Percentiles rank a stretch among this genome's conserved stretches.
Evolutionary conservation across 2,329 filamentous ascomycete species (phyloP).

Genomic region (Aspergillus sp.): DNA sequence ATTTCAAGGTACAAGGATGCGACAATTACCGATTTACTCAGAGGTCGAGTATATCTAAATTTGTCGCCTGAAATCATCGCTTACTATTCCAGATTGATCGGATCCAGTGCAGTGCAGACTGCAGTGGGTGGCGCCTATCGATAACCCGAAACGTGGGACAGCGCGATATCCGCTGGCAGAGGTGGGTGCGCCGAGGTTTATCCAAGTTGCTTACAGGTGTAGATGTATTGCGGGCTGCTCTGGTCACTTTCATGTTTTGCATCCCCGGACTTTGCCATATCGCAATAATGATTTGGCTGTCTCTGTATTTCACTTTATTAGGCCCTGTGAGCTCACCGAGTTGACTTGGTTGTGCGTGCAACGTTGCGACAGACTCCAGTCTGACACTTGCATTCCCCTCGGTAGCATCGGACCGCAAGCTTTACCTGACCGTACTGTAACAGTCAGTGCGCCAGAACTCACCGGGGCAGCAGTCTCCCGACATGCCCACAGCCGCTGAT

Average conservation of each 20-base stretch:
- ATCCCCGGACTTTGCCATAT: no score
- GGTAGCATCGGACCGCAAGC: conserved; percentile 8
- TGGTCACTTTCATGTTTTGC: background rate
- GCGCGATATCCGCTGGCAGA: conserved; percentile 16
- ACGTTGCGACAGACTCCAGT: conserved; percentile 5
- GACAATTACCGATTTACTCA: background rate
- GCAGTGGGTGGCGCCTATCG: conserved; percentile 14
- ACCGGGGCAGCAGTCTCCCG: background rate
- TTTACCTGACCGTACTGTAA: conserved; percentile 15
- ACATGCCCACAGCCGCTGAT: background rate
- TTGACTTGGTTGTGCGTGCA: conserved; percentile 1
- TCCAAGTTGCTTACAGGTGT: background rate
- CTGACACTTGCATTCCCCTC: conserved; percentile 7
- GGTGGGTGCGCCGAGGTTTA: conserved; percentile 11
- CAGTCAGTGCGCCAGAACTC: background rate
- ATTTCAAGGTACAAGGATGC: conserved; percentile 2
- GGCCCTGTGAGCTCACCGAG: background rate
- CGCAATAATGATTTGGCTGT: no score
- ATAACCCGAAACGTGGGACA: conserved; percentile 21
- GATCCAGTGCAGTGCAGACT: background rate
- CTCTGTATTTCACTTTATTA: no score
- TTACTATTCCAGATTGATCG: background rate
- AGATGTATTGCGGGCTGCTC: background rate
- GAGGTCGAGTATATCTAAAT: background rate
- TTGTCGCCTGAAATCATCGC: background rate